These are phyloP conservation scores for Fraxinus ornus DNA, from an alignment of 305 asterid genomes.

Conservation along the genomic window DNA sequence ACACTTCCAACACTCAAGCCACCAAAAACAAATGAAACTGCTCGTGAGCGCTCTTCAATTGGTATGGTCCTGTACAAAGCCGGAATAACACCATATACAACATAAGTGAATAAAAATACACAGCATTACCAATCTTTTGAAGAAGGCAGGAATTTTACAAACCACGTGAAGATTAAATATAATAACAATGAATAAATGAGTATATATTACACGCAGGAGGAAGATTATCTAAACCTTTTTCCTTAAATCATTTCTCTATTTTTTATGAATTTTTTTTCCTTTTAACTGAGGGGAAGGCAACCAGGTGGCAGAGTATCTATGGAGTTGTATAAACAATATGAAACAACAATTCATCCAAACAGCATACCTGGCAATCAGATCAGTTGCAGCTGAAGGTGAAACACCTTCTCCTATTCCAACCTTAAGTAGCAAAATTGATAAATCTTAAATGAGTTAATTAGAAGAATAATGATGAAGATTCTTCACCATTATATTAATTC, in stretches of 20 bases:
- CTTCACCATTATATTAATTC: neutral
- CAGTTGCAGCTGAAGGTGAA: slow-evolving; percentile 99
- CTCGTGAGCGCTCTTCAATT: slow-evolving; percentile 90
- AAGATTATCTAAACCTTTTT: neutral
- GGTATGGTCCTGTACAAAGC: slow-evolving; percentile 77
- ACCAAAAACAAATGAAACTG: slow-evolving; percentile 95
- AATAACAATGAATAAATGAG: neutral
- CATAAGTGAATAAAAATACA: neutral
- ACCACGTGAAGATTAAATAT: neutral
- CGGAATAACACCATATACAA: slow-evolving; percentile 11
- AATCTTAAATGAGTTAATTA: slow-evolving; percentile 20
- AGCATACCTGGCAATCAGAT: slow-evolving; percentile 88
- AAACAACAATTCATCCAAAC: slow-evolving; percentile 13
- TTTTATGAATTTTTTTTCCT: neutral
- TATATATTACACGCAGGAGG: neutral
- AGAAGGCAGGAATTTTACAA: neutral
- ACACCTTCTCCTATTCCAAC: slow-evolving; percentile 99
- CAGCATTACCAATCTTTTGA: neutral
- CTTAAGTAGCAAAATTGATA: slow-evolving; percentile 36
- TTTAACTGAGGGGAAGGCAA: neutral
- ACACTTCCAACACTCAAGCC: slow-evolving; percentile 98
- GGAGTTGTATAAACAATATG: slow-evolving; percentile 1
- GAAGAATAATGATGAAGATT: neutral
- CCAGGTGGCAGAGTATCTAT: neutral
- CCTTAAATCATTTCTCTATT: neutral